phyloP scores from a whole-genome alignment of 2,329 filamentous ascomycete genomes.

The Xylaria sp. region DNA sequence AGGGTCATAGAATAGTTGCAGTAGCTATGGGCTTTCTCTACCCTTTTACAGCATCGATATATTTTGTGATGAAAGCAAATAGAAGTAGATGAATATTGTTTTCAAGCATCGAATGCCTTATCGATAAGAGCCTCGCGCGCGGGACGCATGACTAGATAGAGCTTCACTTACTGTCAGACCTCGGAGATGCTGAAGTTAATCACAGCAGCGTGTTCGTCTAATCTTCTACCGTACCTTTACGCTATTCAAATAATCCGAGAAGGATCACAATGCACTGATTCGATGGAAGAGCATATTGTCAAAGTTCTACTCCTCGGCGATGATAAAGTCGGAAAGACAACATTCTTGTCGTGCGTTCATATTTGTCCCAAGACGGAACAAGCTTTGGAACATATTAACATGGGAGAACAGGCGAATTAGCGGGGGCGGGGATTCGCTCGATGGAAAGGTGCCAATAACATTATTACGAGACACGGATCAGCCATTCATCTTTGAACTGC shows the following conservation, averaged over 20 bases:
- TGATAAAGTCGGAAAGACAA: slow-evolving; percentile 69
- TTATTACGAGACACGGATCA: slow-evolving; percentile 69
- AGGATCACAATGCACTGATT: slow-evolving; percentile 1
- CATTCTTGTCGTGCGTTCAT: slow-evolving; percentile 66
- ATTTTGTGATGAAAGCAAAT: neutral
- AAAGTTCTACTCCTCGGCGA: slow-evolving; percentile 70
- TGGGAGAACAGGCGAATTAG: slow-evolving; percentile 61
- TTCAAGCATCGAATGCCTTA: slow-evolving; percentile 34
- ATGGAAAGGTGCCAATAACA: slow-evolving; percentile 56
- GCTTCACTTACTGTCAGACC: slow-evolving; percentile 6
- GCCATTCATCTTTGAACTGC: slow-evolving; percentile 68
- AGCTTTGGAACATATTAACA: slow-evolving; percentile 6
- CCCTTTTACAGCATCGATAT: neutral
- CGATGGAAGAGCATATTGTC: slow-evolving; percentile 62
- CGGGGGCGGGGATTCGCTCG: slow-evolving; percentile 54
- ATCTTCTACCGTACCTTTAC: neutral
- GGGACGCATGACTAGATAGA: neutral
- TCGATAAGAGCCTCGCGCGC: slow-evolving; percentile 41
- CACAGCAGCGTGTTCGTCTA: neutral
- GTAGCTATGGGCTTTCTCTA: neutral
- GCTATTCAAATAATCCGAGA: neutral
- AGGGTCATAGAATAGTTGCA: neutral
- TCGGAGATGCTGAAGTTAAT: neutral
- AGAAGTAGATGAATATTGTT: neutral
- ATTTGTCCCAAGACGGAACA: slow-evolving; percentile 9